A percentile compares a stretch with the other conserved stretches of the same genome.
These are phyloP conservation scores for Neospora caninum DNA, from an alignment of 169 alveolate genomes.

Conservation along the genomic window DNA sequence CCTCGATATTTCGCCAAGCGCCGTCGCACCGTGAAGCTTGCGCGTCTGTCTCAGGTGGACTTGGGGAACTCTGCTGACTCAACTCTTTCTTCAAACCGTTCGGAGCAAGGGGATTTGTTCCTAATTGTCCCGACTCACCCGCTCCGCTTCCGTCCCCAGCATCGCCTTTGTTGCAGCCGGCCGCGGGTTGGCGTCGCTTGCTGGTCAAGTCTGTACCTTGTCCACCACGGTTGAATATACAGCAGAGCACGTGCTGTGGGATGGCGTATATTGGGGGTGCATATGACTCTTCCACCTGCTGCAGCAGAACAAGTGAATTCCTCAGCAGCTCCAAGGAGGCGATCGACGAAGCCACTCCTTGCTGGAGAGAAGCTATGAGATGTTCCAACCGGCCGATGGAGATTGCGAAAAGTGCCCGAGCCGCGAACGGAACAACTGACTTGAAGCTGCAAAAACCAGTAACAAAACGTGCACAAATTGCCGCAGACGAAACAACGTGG, in stretches of 20 bases:
- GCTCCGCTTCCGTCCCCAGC: too few species aligned
- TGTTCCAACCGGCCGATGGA: conserved; percentile 11
- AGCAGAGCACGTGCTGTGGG: conserved; percentile 39
- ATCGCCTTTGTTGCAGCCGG: too few species aligned
- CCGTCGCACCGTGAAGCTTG: too few species aligned
- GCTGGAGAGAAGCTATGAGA: neutral
- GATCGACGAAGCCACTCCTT: neutral
- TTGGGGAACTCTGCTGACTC: too few species aligned
- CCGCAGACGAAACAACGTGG: too few species aligned
- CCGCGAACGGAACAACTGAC: conserved; percentile 11
- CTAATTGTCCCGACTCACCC: too few species aligned
- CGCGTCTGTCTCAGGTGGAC: too few species aligned
- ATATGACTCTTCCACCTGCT: neutral
- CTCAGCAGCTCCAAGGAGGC: neutral
- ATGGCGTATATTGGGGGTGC: neutral
- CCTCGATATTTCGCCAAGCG: too few species aligned
- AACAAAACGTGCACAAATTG: neutral
- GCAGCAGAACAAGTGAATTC: neutral
- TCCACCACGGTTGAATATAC: conserved; percentile 3
- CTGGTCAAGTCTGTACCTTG: neutral
- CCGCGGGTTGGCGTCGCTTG: too few species aligned
- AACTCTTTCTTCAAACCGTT: too few species aligned
- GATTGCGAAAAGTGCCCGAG: conserved; percentile 8
- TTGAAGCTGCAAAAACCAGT: neutral
- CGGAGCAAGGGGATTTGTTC: too few species aligned